Percentiles rank a stretch among this genome's conserved stretches.
These are phyloP conservation scores for Cladophialophora carrionii DNA, from an alignment of 2,329 filamentous ascomycete species.

Conservation along the genomic window DNA sequence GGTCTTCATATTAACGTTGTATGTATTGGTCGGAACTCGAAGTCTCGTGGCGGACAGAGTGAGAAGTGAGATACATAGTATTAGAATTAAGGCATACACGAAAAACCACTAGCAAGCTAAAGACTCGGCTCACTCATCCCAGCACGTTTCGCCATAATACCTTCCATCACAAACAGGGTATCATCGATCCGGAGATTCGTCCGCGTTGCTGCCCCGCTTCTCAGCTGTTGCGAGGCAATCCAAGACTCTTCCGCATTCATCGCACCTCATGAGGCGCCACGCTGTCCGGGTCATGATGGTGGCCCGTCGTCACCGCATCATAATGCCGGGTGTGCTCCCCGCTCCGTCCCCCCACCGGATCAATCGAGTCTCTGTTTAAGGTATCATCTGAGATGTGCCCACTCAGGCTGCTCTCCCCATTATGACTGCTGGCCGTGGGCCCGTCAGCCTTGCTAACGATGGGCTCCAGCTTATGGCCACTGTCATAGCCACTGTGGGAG, in stretches of 20 bases:
- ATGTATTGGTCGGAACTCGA: not conserved
- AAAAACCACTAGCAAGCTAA: not conserved
- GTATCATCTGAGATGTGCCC: conserved; percentile 19
- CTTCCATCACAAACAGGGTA: conserved; percentile 1
- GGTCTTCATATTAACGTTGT: no score
- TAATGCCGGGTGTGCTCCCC: conserved; percentile 23
- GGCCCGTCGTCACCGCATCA: conserved; percentile 26
- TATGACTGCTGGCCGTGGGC: conserved; percentile 12
- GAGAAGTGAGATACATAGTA: not conserved
- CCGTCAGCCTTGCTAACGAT: conserved; percentile 32
- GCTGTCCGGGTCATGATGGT: conserved; percentile 27
- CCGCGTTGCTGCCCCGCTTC: not conserved
- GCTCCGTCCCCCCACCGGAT: not conserved
- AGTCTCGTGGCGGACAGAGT: not conserved
- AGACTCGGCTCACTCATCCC: not conserved
- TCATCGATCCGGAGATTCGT: not conserved
- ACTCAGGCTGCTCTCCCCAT: conserved; percentile 16
- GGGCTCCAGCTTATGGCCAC: conserved; percentile 27
- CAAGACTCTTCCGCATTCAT: conserved; percentile 15
- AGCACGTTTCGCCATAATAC: not conserved
- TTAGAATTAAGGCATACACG: not conserved
- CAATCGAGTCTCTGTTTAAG: conserved; percentile 10
- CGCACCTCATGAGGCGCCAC: conserved; percentile 30
- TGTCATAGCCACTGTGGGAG: conserved; percentile 30
- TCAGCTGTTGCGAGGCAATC: not conserved